These are phyloP conservation scores for Talaromyces amestolkiae DNA, from an alignment of 2,329 filamentous ascomycete genomes.

Conservation along the genomic window DNA sequence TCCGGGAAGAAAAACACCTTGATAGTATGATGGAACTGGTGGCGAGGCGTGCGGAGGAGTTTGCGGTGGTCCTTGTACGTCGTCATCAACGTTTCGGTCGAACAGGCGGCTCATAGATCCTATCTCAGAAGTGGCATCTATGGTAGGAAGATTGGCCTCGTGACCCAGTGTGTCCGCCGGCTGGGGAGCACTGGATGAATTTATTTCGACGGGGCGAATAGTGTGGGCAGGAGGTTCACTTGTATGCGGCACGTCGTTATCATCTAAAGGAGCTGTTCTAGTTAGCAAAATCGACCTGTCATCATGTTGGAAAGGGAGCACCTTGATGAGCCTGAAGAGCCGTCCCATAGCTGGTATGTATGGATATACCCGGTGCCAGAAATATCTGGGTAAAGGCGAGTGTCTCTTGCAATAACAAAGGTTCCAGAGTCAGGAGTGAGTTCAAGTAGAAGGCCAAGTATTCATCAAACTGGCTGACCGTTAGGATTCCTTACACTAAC, in stretches of 20 bases:
- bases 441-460: background rate
- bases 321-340: background rate
- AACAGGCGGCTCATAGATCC: background rate
- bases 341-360: background rate
- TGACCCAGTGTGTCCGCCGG: background rate
- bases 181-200: background rate
- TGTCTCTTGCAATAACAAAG: background rate
- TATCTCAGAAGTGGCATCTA: background rate
- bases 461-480: background rate
- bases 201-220: background rate
- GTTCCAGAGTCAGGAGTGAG: background rate
- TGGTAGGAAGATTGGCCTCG: background rate
- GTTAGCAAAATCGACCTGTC: background rate
- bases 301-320: background rate
- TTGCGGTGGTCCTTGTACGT: background rate
- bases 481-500: background rate
- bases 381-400: background rate
- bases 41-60: background rate
- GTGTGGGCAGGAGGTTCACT: background rate
- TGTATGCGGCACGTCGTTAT: background rate
- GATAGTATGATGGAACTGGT: background rate
- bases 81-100: background rate
- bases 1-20: background rate
- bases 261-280: background rate
- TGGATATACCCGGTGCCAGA: background rate